These are phyloP conservation scores for Filosporella fistucella DNA, from an alignment of 495 filamentous ascomycete species.

Conservation along the genomic window DNA sequence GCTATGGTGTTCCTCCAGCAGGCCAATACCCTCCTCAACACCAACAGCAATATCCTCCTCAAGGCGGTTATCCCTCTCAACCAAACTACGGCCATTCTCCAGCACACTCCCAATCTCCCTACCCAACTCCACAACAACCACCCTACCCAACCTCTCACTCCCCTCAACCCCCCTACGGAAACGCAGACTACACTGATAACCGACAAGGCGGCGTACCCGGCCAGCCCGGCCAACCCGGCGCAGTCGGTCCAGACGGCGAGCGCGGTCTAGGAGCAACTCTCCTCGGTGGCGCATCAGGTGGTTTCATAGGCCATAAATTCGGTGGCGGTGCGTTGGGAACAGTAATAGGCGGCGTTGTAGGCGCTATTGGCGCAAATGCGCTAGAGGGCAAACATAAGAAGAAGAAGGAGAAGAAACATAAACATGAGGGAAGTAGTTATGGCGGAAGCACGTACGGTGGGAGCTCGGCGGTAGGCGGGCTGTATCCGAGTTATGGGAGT, in stretches of 20 bases:
- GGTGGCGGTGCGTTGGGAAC: conserved; percentile 46
- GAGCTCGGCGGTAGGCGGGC: conserved; percentile 4
- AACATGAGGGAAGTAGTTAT: conserved; percentile 10
- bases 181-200: conserved; percentile 2
- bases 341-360: conserved; percentile 43
- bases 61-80: conserved; percentile 11
- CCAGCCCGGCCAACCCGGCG: conserved; percentile 11
- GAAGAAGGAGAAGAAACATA: conserved; percentile 25
- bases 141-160: conserved; percentile 21
- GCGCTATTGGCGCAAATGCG: conserved; percentile 52
- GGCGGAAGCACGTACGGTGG: background rate
- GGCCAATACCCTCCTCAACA: conserved; percentile 16
- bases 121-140: conserved; percentile 8
- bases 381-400: conserved; percentile 42
- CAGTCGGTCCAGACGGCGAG: conserved; percentile 33
- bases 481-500: conserved; percentile 17
- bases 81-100: conserved; percentile 10
- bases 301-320: conserved; percentile 42
- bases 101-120: conserved; percentile 9
- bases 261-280: conserved; percentile 50
- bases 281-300: conserved; percentile 47
- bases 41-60: conserved; percentile 23
- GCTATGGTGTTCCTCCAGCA: conserved; percentile 22
- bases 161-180: conserved; percentile 13
- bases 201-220: background rate